Percentiles rank a stretch among this genome's conserved stretches.
phyloP scores from a whole-genome alignment of 495 filamentous ascomycete genomes.

The Pyronema omphalodes region DNA sequence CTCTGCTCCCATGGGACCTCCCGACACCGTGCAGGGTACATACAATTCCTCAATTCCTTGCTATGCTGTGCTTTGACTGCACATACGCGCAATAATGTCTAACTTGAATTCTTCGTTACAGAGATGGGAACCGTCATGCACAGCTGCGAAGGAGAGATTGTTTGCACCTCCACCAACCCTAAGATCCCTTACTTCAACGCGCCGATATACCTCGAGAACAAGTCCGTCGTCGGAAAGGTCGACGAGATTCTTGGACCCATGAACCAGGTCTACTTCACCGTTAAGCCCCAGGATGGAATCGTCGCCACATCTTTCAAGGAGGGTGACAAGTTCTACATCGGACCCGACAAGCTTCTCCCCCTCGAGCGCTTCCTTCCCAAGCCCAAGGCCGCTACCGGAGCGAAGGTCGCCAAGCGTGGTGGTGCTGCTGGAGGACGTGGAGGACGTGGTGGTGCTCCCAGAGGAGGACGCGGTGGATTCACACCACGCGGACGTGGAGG shows the following conservation, averaged over 20 bases:
- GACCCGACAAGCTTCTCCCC: constrained; percentile 80
- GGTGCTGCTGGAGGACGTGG: constrained; percentile 27
- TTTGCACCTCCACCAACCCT: constrained; percentile 79
- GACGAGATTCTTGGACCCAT: constrained; percentile 66
- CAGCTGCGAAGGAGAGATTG: constrained; percentile 87
- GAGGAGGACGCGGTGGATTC: constrained; percentile 38
- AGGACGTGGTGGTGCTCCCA: constrained; percentile 30
- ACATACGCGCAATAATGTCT: constrained; percentile 2
- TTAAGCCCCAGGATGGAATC: constrained; percentile 92
- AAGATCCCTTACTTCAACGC: constrained; percentile 99
- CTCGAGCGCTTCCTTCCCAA: constrained; percentile 89
- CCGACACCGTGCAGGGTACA: constrained; percentile 45
- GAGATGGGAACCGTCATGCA: constrained; percentile 91
- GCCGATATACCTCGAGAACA: constrained; percentile 95
- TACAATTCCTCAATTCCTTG: not conserved
- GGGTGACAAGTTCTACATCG: constrained; percentile 95
- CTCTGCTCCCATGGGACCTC: constrained; percentile 41
- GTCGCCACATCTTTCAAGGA: constrained; percentile 82
- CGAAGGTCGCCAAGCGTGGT: constrained; percentile 8
- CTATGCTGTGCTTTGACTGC: constrained; percentile 3
- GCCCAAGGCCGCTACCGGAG: constrained; percentile 65
- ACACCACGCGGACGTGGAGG: constrained; percentile 26
- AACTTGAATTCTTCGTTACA: constrained; percentile 18
- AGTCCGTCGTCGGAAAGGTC: constrained; percentile 81
- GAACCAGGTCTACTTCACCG: constrained; percentile 94